These are phyloP conservation scores for Torulaspora delbrueckii DNA, from an alignment of 805 yeast species.

Conservation along the genomic window DNA sequence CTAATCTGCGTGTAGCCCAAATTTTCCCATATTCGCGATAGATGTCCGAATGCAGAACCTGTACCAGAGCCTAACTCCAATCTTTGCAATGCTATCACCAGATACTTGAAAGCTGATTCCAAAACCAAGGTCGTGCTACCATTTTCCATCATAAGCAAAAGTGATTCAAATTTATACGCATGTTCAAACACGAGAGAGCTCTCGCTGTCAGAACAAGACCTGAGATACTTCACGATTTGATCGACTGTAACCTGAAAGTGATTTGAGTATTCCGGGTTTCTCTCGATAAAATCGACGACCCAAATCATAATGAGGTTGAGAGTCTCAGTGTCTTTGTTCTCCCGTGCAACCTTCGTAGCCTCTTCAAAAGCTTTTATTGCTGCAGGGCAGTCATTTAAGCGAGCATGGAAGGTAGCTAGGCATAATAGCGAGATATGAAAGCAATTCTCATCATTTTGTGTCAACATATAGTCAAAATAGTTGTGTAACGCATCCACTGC, in stretches of 20 bases:
- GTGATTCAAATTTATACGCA: conserved; percentile 62
- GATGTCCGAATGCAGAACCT: conserved; percentile 14
- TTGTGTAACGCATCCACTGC: conserved; percentile 51
- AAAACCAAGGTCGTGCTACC: conserved; percentile 42
- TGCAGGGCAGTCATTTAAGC: conserved; percentile 58
- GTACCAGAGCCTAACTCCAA: conserved; percentile 24
- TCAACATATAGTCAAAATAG: conserved; percentile 71
- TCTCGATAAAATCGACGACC: conserved; percentile 65
- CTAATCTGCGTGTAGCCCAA: conserved; percentile 20
- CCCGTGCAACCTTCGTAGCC: conserved; percentile 83
- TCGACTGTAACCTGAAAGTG: conserved; percentile 53
- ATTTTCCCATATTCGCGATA: conserved; percentile 18
- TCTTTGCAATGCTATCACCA: conserved; percentile 50
- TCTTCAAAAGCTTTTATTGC: conserved; percentile 80
- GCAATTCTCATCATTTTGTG: conserved; percentile 55
- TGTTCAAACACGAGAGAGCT: conserved; percentile 40
- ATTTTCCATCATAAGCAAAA: conserved; percentile 50
- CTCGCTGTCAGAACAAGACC: conserved; percentile 30
- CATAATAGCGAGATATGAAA: conserved; percentile 76
- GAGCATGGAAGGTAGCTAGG: conserved; percentile 65
- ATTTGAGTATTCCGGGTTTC: conserved; percentile 55
- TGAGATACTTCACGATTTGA: conserved; percentile 57
- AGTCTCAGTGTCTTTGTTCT: conserved; percentile 69
- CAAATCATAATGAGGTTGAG: conserved; percentile 68
- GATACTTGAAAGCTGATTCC: conserved; percentile 55